These are phyloP conservation scores for Aurantiochytrium sp. DNA, from an alignment of 108 stramenopile genomes.

Conservation along the genomic window DNA sequence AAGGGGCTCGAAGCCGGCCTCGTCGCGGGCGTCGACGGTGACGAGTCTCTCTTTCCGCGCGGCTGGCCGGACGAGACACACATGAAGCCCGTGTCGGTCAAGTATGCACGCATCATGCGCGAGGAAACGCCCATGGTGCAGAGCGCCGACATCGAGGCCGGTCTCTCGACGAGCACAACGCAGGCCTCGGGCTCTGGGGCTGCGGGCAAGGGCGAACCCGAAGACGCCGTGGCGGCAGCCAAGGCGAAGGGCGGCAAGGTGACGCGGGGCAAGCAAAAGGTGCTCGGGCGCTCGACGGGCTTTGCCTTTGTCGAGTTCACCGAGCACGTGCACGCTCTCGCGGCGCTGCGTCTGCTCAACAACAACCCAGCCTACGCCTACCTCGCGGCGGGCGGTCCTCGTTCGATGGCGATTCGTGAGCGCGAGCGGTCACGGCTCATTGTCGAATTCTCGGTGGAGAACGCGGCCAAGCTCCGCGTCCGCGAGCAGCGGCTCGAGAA, in stretches of 20 bases:
- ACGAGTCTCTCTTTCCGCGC: conserved; percentile 42
- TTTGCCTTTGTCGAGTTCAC: conserved; percentile 97
- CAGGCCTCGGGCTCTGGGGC: conserved; percentile 19
- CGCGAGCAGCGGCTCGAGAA: conserved; percentile 19
- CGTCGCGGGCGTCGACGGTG: conserved; percentile 68
- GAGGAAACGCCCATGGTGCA: conserved; percentile 66
- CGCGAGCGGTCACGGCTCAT: conserved; percentile 9
- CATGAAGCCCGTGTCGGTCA: neutral
- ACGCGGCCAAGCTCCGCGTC: conserved; percentile 31
- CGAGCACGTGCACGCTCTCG: conserved; percentile 89
- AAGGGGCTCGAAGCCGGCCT: conserved; percentile 67
- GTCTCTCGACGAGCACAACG: conserved; percentile 56
- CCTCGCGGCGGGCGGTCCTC: conserved; percentile 35
- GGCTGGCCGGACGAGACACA: conserved; percentile 1
- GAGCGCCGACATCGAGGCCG: conserved; percentile 62
- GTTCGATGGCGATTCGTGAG: conserved; percentile 3
- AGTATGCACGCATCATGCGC: neutral
- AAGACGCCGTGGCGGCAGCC: conserved; percentile 33
- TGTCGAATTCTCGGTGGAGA: conserved; percentile 39
- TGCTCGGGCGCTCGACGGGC: conserved; percentile 70
- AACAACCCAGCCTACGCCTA: conserved; percentile 79
- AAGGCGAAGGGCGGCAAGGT: neutral
- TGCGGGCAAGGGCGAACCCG: no score
- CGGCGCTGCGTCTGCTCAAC: conserved; percentile 87
- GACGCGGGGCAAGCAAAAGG: neutral